Percentiles rank a stretch among this genome's conserved stretches.
phyloP scores from a whole-genome alignment of 2,329 filamentous ascomycete genomes.

The Aspergillus chevalieri region DNA sequence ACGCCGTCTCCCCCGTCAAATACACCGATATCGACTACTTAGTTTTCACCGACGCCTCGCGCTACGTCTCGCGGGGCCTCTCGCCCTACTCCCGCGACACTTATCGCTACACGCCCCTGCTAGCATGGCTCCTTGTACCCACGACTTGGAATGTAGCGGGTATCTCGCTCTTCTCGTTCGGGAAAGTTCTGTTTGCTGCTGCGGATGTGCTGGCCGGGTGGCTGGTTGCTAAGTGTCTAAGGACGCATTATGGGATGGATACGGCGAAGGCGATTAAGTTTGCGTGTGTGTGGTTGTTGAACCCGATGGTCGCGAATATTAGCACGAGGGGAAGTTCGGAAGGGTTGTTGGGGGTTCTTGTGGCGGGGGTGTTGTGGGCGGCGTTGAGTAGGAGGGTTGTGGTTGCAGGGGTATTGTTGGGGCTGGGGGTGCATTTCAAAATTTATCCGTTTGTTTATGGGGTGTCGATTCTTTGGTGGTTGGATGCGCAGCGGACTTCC shows the following conservation, averaged over 20 bases:
- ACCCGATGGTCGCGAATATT: slow-evolving; percentile 97
- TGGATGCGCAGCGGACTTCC: slow-evolving; percentile 22
- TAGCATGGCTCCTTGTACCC: slow-evolving; percentile 85
- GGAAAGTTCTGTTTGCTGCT: slow-evolving; percentile 77
- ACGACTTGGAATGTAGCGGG: slow-evolving; percentile 51
- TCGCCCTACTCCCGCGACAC: slow-evolving; percentile 87
- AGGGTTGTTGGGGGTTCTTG: slow-evolving; percentile 77
- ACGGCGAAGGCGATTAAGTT: slow-evolving; percentile 61
- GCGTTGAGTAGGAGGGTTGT: slow-evolving; percentile 57
- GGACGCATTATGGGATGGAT: slow-evolving; percentile 42
- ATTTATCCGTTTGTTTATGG: slow-evolving; percentile 98
- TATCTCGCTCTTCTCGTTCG: slow-evolving; percentile 58
- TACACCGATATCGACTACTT: slow-evolving; percentile 99
- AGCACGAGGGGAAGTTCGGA: slow-evolving; percentile 93
- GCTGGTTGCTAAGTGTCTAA: slow-evolving; percentile 58
- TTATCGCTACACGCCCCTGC: slow-evolving; percentile 90
- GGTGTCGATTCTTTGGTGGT: slow-evolving; percentile 45
- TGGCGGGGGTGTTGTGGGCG: slow-evolving; percentile 77
- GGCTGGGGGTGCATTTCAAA: slow-evolving; percentile 89
- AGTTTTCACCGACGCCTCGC: slow-evolving; percentile 93
- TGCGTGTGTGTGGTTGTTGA: slow-evolving; percentile 85
- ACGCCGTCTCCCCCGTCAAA: slow-evolving; percentile 84
- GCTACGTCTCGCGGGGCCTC: slow-evolving; percentile 60
- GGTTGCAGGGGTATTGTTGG: slow-evolving; percentile 69
- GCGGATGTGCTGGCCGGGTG: slow-evolving; percentile 81